Base-by-base conservation (phyloP, 2,329 filamentous ascomycete species). In the Diplodia mutila region DNA sequence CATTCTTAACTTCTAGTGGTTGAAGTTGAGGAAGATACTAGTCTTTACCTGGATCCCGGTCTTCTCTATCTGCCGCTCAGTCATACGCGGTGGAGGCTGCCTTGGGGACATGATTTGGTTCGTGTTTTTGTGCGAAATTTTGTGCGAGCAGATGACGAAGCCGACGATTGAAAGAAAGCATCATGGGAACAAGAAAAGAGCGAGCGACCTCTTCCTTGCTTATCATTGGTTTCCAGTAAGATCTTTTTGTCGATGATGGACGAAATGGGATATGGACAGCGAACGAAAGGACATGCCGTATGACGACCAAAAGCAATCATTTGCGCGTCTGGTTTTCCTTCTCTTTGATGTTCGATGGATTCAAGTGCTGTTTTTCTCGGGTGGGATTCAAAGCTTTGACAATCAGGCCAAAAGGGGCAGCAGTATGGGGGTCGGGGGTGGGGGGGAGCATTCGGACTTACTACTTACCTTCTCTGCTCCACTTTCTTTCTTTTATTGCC, bases 231-330 rank as follows among this genome's bases (percentile, higher is more conserved):
- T 51, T 63, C 59, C 46, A 37, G 46, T 51, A 46, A 48, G 42
- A 37, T 63, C 46, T 63, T 32, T 63, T 63, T 63, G 59, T 63
- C 46, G 59, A 63, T 37, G 42, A 63, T 29, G 59, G 59, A 63
- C 27, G 42, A 51, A 23, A 63, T 25, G 59, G 46, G 59, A 51
- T 37, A 63, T 46, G 57, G 48, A 61, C 59, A 42, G 49, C 57
- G 57, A 61, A 51, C 57, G 57, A 61, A 61, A 61, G 57, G 57
- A 61, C 57, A 61, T 51, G 57, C 59, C 39, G 51, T 48, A 63
- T 51, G 59, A 63, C 59, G 59, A 63, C 21, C 59, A 63, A 63
- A 63, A 63, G 59, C 59, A 63, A 51, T 27, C 59, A 51, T 51
- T 51, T 63, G 59, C 59, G 59, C 59, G 59, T 63, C 59, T 51